Conservation (phyloP, 139 green algal genomes). For the Coelastrella sp. region DNA sequence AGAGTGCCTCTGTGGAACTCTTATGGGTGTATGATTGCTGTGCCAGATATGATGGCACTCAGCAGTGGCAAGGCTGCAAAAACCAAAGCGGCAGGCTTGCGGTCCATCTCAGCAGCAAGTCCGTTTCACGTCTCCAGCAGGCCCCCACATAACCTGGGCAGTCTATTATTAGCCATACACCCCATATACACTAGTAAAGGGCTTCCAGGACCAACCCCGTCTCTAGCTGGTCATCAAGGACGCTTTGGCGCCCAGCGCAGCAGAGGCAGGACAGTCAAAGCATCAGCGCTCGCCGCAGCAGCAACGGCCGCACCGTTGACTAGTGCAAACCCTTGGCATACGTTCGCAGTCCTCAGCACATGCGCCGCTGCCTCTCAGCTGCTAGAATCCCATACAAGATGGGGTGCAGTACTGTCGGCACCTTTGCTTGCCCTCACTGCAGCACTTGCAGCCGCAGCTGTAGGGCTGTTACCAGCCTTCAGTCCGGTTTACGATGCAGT, state of each 20-base stretch:
- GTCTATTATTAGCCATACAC: not conserved
- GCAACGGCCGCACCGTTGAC: not conserved
- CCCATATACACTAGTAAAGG: not conserved
- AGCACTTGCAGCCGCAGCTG: conserved; percentile 44
- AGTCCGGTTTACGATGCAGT: conserved; percentile 62
- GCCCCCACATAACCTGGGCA: not conserved
- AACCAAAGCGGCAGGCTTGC: too few species aligned
- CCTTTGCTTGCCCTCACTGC: conserved; percentile 61
- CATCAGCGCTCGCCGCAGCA: not conserved
- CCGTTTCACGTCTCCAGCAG: not conserved
- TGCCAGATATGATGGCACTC: too few species aligned
- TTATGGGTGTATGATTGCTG: too few species aligned
- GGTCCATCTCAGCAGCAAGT: not conserved
- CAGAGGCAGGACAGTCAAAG: not conserved
- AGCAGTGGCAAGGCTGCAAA: too few species aligned
- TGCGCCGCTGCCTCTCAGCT: conserved; percentile 24
- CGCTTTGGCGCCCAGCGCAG: not conserved
- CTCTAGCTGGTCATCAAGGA: not conserved
- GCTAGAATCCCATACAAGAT: conserved; percentile 20
- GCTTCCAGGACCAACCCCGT: too few species aligned
- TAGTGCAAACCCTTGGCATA: conserved; percentile 13
- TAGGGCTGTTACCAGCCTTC: conserved; percentile 50
- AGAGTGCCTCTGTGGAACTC: too few species aligned
- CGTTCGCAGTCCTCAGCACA: conserved; percentile 2
- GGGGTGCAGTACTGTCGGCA: conserved; percentile 48